These are phyloP conservation scores for Leccinum broughii DNA, from an alignment of 768 basidiomycete genomes.

Conservation along the genomic window DNA sequence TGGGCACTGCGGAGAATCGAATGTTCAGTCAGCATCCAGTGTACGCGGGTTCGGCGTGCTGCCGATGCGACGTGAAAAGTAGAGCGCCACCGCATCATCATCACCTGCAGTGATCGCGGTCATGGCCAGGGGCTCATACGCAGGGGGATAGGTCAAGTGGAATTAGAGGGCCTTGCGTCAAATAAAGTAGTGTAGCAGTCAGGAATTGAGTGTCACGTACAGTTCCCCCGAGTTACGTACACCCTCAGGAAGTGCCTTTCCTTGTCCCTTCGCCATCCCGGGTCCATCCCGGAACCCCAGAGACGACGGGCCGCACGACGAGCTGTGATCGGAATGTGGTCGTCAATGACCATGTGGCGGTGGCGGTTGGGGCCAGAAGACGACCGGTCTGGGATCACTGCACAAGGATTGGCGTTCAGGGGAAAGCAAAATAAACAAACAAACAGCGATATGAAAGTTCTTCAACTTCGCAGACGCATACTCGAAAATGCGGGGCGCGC, in stretches of 20 bases:
- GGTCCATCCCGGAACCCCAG: background rate
- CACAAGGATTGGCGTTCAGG: constrained; percentile 16
- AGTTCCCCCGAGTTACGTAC: constrained; percentile 16
- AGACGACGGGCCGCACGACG: background rate
- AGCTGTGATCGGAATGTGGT: background rate
- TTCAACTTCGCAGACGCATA: constrained; percentile 8
- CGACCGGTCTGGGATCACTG: constrained; percentile 8
- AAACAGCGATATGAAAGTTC: constrained; percentile 9
- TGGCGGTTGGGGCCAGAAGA: background rate
- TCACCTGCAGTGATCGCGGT: constrained; percentile 13
- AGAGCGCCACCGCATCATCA: background rate
- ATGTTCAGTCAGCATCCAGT: background rate
- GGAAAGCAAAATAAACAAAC: constrained; percentile 1
- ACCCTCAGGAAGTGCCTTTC: constrained; percentile 12
- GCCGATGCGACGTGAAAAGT: background rate
- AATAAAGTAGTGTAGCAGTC: constrained; percentile 4
- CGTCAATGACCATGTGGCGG: background rate
- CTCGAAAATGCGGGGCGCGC: constrained; percentile 4
- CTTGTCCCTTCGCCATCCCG: constrained; percentile 5
- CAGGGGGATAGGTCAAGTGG: background rate
- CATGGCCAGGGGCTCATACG: background rate
- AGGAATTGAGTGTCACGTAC: constrained; percentile 7
- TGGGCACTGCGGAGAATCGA: constrained; percentile 14
- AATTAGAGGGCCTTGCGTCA: background rate
- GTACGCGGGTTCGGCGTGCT: background rate